Percentiles rank a stretch among this genome's conserved stretches.
phyloP scores from a whole-genome alignment of 2,329 filamentous ascomycete genomes.

The Ophiostoma sp. region DNA sequence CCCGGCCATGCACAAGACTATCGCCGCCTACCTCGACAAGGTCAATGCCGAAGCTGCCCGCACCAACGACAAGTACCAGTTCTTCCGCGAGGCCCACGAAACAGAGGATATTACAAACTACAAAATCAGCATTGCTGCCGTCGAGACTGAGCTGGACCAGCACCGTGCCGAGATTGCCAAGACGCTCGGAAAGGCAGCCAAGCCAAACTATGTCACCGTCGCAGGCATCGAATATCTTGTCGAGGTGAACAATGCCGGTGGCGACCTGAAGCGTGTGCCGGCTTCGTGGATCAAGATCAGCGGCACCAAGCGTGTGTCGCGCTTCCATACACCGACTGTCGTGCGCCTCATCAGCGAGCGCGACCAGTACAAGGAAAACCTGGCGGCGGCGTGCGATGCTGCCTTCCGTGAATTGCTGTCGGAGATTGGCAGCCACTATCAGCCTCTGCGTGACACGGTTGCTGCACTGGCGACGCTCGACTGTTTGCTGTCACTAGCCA shows the following conservation, averaged over 20 bases:
- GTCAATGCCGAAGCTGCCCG: constrained; percentile 82
- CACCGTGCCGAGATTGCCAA: constrained; percentile 67
- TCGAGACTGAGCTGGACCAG: constrained; percentile 80
- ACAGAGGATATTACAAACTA: constrained; percentile 84
- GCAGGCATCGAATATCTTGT: constrained; percentile 92
- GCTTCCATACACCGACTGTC: constrained; percentile 92
- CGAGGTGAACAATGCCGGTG: constrained; percentile 68
- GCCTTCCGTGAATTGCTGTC: constrained; percentile 70
- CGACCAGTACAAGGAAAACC: constrained; percentile 89
- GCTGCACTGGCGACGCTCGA: constrained; percentile 82
- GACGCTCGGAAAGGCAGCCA: constrained; percentile 63
- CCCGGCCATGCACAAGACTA: constrained; percentile 67
- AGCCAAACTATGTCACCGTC: constrained; percentile 70
- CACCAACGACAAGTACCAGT: constrained; percentile 85
- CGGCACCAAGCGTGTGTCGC: constrained; percentile 84
- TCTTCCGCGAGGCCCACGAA: constrained; percentile 83
- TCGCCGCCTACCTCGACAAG: constrained; percentile 71
- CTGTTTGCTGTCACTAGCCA: constrained; percentile 80
- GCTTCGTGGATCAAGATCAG: constrained; percentile 94
- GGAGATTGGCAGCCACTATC: constrained; percentile 77
- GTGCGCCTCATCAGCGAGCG: constrained; percentile 76
- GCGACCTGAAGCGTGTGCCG: constrained; percentile 75
- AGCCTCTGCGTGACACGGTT: constrained; percentile 81
- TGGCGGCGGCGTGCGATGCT: constrained; percentile 83
- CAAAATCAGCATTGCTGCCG: constrained; percentile 83